These are phyloP conservation scores for Aspergillus pseudoglaucus DNA, from an alignment of 2,329 filamentous ascomycete species.

Conservation along the genomic window DNA sequence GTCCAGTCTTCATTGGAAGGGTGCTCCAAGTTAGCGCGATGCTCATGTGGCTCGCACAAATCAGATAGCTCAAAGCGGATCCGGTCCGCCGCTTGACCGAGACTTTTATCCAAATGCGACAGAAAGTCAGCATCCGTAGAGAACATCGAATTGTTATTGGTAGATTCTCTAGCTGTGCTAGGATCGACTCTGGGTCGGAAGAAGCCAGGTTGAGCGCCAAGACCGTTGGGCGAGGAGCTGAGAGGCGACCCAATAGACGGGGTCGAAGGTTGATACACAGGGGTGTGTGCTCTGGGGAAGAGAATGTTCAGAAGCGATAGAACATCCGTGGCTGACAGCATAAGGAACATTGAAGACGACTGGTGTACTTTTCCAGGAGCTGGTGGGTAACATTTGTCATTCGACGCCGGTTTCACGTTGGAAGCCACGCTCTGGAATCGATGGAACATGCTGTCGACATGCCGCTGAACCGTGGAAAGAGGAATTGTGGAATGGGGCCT, in stretches of 20 bases:
- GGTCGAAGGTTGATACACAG: constrained; percentile 22
- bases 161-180: constrained; percentile 16
- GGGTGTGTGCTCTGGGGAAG: constrained; percentile 51
- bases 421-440: constrained; percentile 15
- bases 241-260: constrained; percentile 19
- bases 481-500: constrained; percentile 33
- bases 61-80: constrained; percentile 38
- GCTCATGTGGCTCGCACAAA: constrained; percentile 28
- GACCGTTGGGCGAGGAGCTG: constrained; percentile 9
- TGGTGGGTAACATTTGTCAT: constrained; percentile 3
- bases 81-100: constrained; percentile 30
- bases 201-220: constrained; percentile 25
- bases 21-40: constrained; percentile 57
- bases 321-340: constrained; percentile 72
- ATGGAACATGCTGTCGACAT: constrained; percentile 34
- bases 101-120: constrained; percentile 16
- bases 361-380: constrained; percentile 44
- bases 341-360: constrained; percentile 56
- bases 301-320: constrained; percentile 74
- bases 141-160: constrained; percentile 22
- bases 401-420: constrained; percentile 1
- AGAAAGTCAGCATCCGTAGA: constrained; percentile 25
- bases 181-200: constrained; percentile 25
- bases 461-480: constrained; percentile 26
- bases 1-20: constrained; percentile 80